phyloP scores from a whole-genome alignment of 2,329 filamentous ascomycete genomes.

The Hymenoscyphus occultus region DNA sequence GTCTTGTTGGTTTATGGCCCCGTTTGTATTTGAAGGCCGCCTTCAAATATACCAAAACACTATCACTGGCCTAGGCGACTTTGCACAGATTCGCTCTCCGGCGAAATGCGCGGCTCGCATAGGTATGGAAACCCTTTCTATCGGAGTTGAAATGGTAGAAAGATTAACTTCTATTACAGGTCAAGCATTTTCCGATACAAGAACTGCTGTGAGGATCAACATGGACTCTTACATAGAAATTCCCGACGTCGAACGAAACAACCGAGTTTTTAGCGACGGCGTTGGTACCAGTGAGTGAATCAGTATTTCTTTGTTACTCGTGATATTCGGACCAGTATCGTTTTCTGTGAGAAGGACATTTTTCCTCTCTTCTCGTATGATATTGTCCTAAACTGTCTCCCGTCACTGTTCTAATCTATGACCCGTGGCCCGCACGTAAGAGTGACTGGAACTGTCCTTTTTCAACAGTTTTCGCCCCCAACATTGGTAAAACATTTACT shows the following conservation, averaged over 20 bases:
- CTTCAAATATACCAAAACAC: slow-evolving; percentile 39
- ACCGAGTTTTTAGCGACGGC: slow-evolving; percentile 72
- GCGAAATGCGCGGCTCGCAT: slow-evolving; percentile 59
- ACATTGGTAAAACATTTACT: neutral
- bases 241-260: slow-evolving; percentile 51
- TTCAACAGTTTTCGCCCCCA: neutral
- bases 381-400: no score
- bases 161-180: neutral
- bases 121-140: slow-evolving; percentile 33
- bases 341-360: neutral
- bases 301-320: neutral
- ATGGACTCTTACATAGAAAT: slow-evolving; percentile 39
- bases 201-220: slow-evolving; percentile 54
- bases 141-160: neutral
- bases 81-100: slow-evolving; percentile 49
- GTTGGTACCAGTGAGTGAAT: slow-evolving; percentile 54
- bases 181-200: slow-evolving; percentile 73
- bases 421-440: no score
- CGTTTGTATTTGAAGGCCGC: slow-evolving; percentile 40
- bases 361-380: no score
- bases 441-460: neutral
- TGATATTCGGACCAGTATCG: neutral
- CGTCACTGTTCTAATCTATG: no score
- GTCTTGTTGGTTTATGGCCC: slow-evolving; percentile 64
- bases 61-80: slow-evolving; percentile 47